Evolutionary conservation across 805 yeast genomes (phyloP).

Genomic region (Torulaspora quercuum): DNA sequence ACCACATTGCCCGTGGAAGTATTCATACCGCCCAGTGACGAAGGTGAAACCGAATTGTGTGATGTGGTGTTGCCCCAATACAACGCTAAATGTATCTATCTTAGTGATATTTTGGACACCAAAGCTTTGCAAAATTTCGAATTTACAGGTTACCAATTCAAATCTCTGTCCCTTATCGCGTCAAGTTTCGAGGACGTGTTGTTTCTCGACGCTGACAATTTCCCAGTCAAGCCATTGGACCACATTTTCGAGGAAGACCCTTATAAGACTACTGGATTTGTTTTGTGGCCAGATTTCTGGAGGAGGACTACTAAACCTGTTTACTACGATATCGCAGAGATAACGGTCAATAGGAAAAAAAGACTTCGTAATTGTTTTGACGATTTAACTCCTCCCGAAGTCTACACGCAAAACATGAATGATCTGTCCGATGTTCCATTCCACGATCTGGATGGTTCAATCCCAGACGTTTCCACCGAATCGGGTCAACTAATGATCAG

Average conservation of each 20-base stretch:
- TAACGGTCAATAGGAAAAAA: slow-evolving; percentile 43
- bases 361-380: slow-evolving; percentile 40
- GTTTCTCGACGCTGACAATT: slow-evolving; percentile 72
- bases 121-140: slow-evolving; percentile 41
- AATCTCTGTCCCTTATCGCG: slow-evolving; percentile 65
- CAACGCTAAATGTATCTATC: slow-evolving; percentile 57
- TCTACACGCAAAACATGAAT: slow-evolving; percentile 23
- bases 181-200: slow-evolving; percentile 73
- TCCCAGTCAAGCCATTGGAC: slow-evolving; percentile 66
- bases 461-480: slow-evolving; percentile 70
- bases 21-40: slow-evolving; percentile 59
- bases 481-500: slow-evolving; percentile 70
- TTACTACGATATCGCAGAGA: slow-evolving; percentile 67
- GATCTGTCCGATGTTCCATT: slow-evolving; percentile 41
- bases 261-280: slow-evolving; percentile 49
- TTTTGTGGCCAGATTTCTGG: slow-evolving; percentile 90
- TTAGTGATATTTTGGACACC: slow-evolving; percentile 53
- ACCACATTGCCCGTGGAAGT: slow-evolving; percentile 77
- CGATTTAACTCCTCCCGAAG: slow-evolving; percentile 36
- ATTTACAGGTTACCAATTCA: slow-evolving; percentile 64
- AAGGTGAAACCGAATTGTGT: slow-evolving; percentile 60
- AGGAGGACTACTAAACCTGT: slow-evolving; percentile 74
- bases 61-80: slow-evolving; percentile 54
- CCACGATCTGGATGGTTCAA: slow-evolving; percentile 59
- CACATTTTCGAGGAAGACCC: slow-evolving; percentile 57